A percentile compares a stretch with the other conserved stretches of the same genome.
Conservation (phyloP, 257 asterid genomes). For the Nyctanthes arbortristis region DNA sequence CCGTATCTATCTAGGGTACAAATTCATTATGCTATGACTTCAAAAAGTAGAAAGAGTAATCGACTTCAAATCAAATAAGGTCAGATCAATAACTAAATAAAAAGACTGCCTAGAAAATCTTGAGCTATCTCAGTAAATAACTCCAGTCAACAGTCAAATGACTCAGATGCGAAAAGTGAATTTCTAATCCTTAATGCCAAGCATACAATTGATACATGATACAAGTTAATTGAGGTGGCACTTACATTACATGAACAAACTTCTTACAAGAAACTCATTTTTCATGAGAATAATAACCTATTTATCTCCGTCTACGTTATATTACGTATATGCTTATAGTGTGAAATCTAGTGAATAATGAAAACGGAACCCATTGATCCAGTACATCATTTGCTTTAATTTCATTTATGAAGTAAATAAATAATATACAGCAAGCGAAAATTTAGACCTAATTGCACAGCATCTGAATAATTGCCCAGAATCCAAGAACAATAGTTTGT, state of each 20-base stretch:
- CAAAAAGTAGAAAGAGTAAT: conserved; percentile 9
- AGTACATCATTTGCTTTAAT: not conserved
- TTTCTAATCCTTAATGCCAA: not conserved
- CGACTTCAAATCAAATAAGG: conserved; percentile 17
- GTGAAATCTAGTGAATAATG: not conserved
- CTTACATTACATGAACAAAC: conserved; percentile 2
- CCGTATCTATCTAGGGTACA: conserved; percentile 9
- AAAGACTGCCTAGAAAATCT: not conserved
- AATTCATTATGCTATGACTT: no score
- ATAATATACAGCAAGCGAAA: not conserved
- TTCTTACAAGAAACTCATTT: conserved; percentile 15
- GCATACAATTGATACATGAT: not conserved
- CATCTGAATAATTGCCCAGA: not conserved
- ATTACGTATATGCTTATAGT: not conserved
- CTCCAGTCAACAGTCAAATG: not conserved
- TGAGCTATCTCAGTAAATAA: not conserved
- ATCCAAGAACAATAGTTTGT: conserved; percentile 6
- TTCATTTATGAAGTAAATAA: not conserved
- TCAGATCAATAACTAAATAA: conserved; percentile 1
- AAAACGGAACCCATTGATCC: not conserved
- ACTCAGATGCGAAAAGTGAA: not conserved
- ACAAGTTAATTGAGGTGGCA: not conserved
- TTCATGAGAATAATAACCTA: conserved; percentile 8
- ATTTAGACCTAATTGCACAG: not conserved
- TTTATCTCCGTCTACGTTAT: not conserved